Evolutionary conservation across 768 basidiomycete species (phyloP), one percentile per base, ranked within the genome.

Genomic region (Boletus coccyginus): DNA sequence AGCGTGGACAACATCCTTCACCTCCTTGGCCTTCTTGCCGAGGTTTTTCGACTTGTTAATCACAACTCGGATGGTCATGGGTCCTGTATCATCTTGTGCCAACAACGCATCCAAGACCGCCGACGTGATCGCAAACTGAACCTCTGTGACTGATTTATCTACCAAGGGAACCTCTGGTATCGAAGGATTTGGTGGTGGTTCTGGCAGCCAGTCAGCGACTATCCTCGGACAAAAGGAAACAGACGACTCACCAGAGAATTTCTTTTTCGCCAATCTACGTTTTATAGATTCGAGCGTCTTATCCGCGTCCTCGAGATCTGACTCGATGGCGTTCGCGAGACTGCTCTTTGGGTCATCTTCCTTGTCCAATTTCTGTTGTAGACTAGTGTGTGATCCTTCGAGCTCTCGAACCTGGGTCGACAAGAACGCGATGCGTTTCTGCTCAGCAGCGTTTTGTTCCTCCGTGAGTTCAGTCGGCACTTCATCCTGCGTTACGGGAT

Each of bases 351-450:
- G 45, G n/a, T 61, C 52, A 35, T 63, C 53, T 8, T 48, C 55
- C 6, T 7, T 17, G 3, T 57, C 40, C 51, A 65, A 33, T 2
- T 19, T 32, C 43, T 3, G n/a, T 32, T 39, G 54, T 2, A 71
- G 33, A 33, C 46, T 31, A n/a, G 31, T 38, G 3, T 14, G 49
- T 0, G 42, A 45, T 21, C 5, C 7, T 27, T 71, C 56, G 12
- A 68, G 57, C n/a, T 60, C 59, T 40, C 43, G 13, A 43, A 60
- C 38, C 39, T 68, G 62, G 16, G 17, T 21, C 52, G 5, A 10
- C 48, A 70, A 56, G 38, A 70, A 71, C 7, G 42, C 58, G 5
- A 5, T 8, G 4, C 69, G 69, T 38, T 57, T 71, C 14, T 44
- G 58, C 56, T 71, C 67, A 0, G 52, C 45, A 19, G 13, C 59